These are phyloP conservation scores for Escovopsis sp. DNA, from an alignment of 2,329 filamentous ascomycete genomes.

Conservation along the genomic window DNA sequence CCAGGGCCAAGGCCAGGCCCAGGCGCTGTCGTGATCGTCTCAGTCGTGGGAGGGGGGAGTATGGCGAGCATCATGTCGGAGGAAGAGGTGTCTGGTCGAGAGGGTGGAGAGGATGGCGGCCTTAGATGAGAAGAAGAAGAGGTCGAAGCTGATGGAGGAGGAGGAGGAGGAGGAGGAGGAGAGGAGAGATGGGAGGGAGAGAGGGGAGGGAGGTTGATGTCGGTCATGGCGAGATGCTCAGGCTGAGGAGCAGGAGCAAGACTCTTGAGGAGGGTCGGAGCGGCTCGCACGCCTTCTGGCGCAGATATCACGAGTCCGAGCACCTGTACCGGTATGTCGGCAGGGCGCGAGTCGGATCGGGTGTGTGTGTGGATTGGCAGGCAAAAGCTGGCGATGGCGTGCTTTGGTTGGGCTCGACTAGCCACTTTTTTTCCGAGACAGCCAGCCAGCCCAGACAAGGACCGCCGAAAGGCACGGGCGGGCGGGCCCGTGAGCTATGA, in stretches of 20 bases:
- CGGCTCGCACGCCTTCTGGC: slow-evolving; percentile 5
- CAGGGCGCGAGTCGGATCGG: no score
- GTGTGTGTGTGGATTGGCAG: background rate
- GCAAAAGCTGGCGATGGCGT: slow-evolving; percentile 6
- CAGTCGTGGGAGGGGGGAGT: background rate
- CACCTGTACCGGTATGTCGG: no score
- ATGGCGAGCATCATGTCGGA: no score
- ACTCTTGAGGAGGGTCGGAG: slow-evolving; percentile 1
- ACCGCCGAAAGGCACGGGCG: no score
- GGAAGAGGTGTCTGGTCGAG: slow-evolving; percentile 2
- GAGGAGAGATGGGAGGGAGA: no score
- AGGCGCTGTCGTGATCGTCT: slow-evolving; percentile 1
- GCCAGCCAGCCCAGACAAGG: background rate
- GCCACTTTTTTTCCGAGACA: background rate
- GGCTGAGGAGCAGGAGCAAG: no score
- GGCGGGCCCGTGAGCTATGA: no score
- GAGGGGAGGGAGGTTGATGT: background rate
- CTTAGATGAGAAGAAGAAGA: slow-evolving; percentile 1
- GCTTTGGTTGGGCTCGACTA: slow-evolving; percentile 1
- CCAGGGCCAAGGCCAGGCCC: background rate
- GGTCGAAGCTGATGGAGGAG: background rate
- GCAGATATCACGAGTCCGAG: slow-evolving; percentile 2
- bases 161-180: background rate
- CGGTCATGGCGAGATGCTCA: background rate
- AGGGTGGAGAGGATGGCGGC: background rate